Base-by-base conservation (phyloP, 441 rosid genomes). In the Aquilaria agallochum region DNA sequence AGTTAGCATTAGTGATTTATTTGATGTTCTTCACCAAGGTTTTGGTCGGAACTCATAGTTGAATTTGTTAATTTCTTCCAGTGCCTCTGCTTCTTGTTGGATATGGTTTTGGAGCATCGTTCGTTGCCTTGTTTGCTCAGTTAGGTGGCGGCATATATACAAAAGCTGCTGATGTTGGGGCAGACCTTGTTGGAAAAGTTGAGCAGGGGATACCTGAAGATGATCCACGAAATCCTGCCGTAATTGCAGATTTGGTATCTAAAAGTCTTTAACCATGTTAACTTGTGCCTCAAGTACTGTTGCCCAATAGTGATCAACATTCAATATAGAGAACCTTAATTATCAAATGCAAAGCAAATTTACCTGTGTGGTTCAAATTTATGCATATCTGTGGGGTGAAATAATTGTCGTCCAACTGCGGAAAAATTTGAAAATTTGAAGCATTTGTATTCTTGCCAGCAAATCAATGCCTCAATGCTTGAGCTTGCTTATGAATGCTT, bases 131-230 rank as follows among this genome's bases (percentile, higher is more conserved):
- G 55, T 95, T 95, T 75, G 99, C 99, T 77, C 99, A 95, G 82
- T 77, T 95, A 78, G 99, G 99, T 75, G 99, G 99, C 77, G 98
- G 99, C 69, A 95, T 95, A 81, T 92, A 73, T 66, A 95, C 98
- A 49, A 95, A 95, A 80, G 99, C 98, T 52, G 99, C 99, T 82
- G 99, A 95, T 81, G 99, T 95, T 58, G 99, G 99, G 61, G 99
- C 99, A 65, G 99, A 95, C 74, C 95, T 95, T 31, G 98, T 95
- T 60, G 99, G 99, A 67, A 95, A 92, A 92, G 95, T 95, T 47
- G 99, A 95, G 76, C 97, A 92, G 81, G 99, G 98, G 60, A 95
- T 95, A 73, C 99, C 98, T 7, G 98, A 92, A 80, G 99, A 95
- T 78, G 98, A 95, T 84, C 99, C 99, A 59, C 83, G 99, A 67